Base-by-base conservation (phyloP, 257 asterid species). In the Ilex aquifolium region DNA sequence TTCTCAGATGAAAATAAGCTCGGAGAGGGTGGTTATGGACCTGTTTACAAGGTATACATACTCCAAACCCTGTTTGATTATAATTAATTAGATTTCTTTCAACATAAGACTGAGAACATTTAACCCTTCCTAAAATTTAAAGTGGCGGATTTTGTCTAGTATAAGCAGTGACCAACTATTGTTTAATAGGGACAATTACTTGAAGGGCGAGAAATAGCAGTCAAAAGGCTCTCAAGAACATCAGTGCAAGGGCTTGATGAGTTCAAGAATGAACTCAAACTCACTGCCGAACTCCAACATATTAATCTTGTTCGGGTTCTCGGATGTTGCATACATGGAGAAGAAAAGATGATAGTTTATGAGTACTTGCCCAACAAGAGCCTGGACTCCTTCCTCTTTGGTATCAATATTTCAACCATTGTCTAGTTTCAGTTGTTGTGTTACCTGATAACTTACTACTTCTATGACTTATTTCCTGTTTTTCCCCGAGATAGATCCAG, bases 1-100 rank as follows among this genome's bases (percentile, higher is more conserved):
- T 84, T 86, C 31, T 82, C 89, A 40, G 36, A 49, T 0, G 62
- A 60, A 40, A 56, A 74, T 44, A 82, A 79, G 69, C 80, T 86
- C 10, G 95, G 88, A 66, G 65, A 78, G 75, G 91, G 91, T 59
- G 95, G 88, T 65, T 86, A 81, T 67, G 87, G 88, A 68, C 74
- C 87, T 32, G 91, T 83, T 60, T 84, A 78, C 67, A 77, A 65
- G 87, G 85, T 81, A 46, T 40, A 46, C 2, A 46, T 40, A 46
- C 2, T 21, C 1, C 27, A 21, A 21, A 1, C 27, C 27, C 27
- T 21, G 27, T 21, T 21, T 1, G 1, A 21, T 21, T 21, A 1
- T n/a, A 21, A 21, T 21, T 21, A 0, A 21, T 21, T 1, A 21
- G 27, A 21, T 21, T 21, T 21, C 27, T n/a, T n/a, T n/a, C n/a